phyloP scores from a whole-genome alignment of 352 stramenopile genomes.

The Pythium pyrilobum region DNA sequence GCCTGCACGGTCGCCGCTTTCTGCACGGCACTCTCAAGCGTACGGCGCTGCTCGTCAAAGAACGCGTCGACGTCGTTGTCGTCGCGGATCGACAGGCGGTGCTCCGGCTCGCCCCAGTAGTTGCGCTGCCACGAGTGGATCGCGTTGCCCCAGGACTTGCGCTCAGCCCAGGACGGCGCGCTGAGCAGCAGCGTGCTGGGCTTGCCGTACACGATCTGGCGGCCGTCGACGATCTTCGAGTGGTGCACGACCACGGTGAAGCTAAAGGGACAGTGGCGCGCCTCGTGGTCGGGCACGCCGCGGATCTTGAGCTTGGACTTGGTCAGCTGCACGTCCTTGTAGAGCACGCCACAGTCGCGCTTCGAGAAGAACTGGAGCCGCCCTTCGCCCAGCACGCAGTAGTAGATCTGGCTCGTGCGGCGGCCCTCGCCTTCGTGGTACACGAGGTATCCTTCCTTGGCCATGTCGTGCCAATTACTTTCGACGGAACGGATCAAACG shows the following conservation, averaged over 20 bases:
- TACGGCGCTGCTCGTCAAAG: constrained; percentile 61
- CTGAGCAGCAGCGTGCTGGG: constrained; percentile 54
- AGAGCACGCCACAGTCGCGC: constrained; percentile 54
- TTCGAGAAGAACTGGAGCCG: constrained; percentile 68
- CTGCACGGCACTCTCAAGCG: constrained; percentile 21
- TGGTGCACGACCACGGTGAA: constrained; percentile 70
- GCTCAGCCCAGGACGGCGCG: constrained; percentile 67
- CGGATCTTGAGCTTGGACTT: constrained; percentile 75
- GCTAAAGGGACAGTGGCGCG: constrained; percentile 64
- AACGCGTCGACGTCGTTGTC: constrained; percentile 66
- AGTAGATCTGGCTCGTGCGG: constrained; percentile 56
- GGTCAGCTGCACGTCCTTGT: constrained; percentile 61
- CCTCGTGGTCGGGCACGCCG: constrained; percentile 64
- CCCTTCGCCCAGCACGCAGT: constrained; percentile 73
- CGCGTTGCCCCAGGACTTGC: constrained; percentile 81
- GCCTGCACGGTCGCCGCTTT: constrained; percentile 1
- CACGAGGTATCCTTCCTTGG: constrained; percentile 79
- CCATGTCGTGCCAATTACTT: constrained; percentile 35
- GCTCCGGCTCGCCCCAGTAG: constrained; percentile 80
- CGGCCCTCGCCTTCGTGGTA: constrained; percentile 60
- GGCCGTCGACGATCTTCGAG: constrained; percentile 65
- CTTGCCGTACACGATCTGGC: constrained; percentile 55
- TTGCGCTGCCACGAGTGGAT: constrained; percentile 85
- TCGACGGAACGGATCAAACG: neutral
- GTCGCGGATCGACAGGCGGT: constrained; percentile 36